Evolutionary conservation across 768 basidiomycete genomes (phyloP), one percentile per base, ranked within the genome.

Genomic region (Tephrocybe sp.): DNA sequence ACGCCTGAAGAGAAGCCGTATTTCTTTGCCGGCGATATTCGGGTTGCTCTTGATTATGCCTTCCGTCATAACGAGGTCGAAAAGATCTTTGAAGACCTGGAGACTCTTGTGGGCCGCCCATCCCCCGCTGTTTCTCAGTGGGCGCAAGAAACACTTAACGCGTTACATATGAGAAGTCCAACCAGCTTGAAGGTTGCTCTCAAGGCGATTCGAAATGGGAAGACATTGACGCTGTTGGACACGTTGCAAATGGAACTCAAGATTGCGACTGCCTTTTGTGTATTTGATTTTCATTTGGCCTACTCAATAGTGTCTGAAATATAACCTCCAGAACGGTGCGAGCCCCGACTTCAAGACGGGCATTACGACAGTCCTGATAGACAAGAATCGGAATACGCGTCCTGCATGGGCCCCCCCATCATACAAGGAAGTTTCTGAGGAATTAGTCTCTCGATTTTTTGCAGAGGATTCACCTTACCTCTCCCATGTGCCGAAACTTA

Each of bases 151-250:
- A 92, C 93, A 3, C 66, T 89, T 49, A 69, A 72, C 12, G 69
- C 71, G 25, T 69, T 99, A 49, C 71, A 79, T 33, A 55, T 77
- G 57, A 81, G 91, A 34, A 94, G 93, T 67, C 95, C 95, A 10
- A 97, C 94, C 1, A 94, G 92, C 58, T 75, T 97, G 56, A 91
- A 90, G 64, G 87, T 98, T 29, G 81, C 94, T n/a, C 73, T 98
- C 18, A 70, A 77, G 57, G 89, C 91, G 1, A 79, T 94, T 47
- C 82, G 87, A 40, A 70, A 71, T 50, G 94, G 91, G n/a, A 80
- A 73, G 58, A 67, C 69, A 1, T 67, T 84, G 74, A 63, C 76
- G 2, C 72, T 98, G 33, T 70, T 75, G 4, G 75, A 88, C 49
- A 82, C 81, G 1, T 71, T 98, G 52, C 71, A 86, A 56, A 91